phyloP scores from a whole-genome alignment of 2,329 filamentous ascomycete species.

The Cryphonectria radicalis region DNA sequence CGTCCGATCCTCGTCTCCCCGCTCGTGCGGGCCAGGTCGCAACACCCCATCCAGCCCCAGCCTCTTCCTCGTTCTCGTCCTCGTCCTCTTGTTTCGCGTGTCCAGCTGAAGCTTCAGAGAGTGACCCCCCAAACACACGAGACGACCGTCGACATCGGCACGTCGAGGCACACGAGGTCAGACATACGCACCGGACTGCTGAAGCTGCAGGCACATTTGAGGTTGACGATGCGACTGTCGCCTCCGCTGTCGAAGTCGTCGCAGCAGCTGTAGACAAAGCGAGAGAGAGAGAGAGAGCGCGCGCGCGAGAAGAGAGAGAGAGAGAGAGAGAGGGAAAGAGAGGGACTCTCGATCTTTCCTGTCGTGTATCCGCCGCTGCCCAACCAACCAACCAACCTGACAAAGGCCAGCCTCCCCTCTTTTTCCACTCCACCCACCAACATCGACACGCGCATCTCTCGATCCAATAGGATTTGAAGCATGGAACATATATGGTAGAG shows the following conservation, averaged over 20 bases:
- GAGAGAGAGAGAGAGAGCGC: too few species aligned
- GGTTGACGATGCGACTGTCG: conserved; percentile 16
- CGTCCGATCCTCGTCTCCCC: neutral
- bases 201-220: neutral
- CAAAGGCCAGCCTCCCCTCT: neutral
- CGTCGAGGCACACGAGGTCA: neutral
- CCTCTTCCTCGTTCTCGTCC: neutral
- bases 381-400: conserved; percentile 3
- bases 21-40: neutral
- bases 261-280: conserved; percentile 8
- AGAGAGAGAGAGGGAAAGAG: neutral
- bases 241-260: neutral
- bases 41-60: neutral
- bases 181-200: neutral
- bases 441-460: neutral
- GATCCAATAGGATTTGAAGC: conserved; percentile 11
- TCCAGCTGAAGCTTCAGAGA: neutral
- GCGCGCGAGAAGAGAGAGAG: neutral
- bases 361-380: conserved; percentile 12
- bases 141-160: conserved; percentile 3
- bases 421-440: neutral
- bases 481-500: conserved; percentile 20
- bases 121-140: neutral
- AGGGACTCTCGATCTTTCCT: neutral
- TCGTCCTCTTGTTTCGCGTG: neutral